Base-by-base conservation (phyloP, 164 flowering plant species). In the Magnolia kwangsiensis region DNA sequence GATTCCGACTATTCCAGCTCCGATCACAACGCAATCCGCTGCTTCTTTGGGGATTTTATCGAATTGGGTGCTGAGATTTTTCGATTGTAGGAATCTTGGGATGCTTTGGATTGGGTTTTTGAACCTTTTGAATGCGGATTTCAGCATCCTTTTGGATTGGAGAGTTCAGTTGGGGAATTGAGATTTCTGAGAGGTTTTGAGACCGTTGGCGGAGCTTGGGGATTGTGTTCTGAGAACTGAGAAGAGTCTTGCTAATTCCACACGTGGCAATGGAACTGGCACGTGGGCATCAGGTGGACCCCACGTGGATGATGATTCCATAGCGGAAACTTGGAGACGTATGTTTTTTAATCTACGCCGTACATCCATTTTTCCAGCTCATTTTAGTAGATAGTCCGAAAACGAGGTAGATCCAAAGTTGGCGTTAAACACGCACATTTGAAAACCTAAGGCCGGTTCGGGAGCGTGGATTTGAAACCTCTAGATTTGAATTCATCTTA, bases 1-100 rank as follows among this genome's bases (percentile, higher is more conserved):
- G 4, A 90, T 50, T 64, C 98, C 98, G 45, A 95, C 96, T 8
- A 92, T 86, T 19, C 99, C 98, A 0, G 95, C 98, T n/a, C 99
- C 99, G 10, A 95, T 90, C 81, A 95, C 97, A 71, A 92, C 92
- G 78, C 91, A 90, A 76, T 95, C 99, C 23, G 82, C 94, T 50
- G 19, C 87, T 86, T 91, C 99, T 75, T 80, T 86, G 4, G 92
- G 80, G 45, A 72, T 68, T 29, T 67, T 51, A 14, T 51, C 75
- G 1, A 64, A 23, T 20, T 50, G 69, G 51, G 51, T 72, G 20
- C 76, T 23, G 14, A 76, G 63, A 76, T 45, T 70, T 50, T 59
- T 49, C 6, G 29, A 76, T 21, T 21, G 20, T 21, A 27, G 7
- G 49, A 51, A 71, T 63, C 59, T 24, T 50, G 72, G 51, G 16